Base-by-base conservation (phyloP, 202 grass and related monocot genomes). In the Setaria viridis region DNA sequence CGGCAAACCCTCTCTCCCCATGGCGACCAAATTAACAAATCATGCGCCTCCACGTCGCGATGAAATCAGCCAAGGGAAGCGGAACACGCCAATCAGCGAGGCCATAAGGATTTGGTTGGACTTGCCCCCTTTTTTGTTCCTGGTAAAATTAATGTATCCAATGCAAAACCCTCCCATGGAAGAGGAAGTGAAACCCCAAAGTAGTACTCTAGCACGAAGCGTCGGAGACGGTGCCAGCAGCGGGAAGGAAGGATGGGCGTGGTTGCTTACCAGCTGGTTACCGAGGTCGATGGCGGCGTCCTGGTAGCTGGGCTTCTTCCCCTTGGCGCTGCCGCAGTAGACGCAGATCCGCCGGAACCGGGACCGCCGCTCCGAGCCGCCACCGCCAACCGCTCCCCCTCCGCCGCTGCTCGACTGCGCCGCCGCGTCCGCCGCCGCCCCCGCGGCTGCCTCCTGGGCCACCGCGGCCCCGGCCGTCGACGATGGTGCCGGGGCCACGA, bases 291-390 rank as follows among this genome's bases (percentile, higher is more conserved):
- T 45, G 49, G 94, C 94, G 34, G 97, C 97, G 62, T 94, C 77
- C 88, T 96, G 93, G 88, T 99, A 99, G 49, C 90, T 97, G 62
- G 79, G 8, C 72, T 97, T 99, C 11, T 77, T 93, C 12, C 97
- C 97, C 84, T 87, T 92, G 59, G 94, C 92, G 86, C 94, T 97
- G 78, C 97, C 97, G 84, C 97, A 99, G 85, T 91, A 99, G 48
- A 99, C 97, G 85, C 97, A 99, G 86, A 99, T 99, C 88, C 94
- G 91, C 0, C 87, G 79, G 67, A 99, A 99, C 80, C 90, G 90
- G 4, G 97, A 94, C 10, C 37, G 74, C 54, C 69, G 85, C 79
- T 70, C 67, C 67, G 80, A 79, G 43, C 70, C 49, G 0, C 32
- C 55, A 2, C 11, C 49, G 42, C 65, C 56, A 1, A 41, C 39